phyloP scores from a whole-genome alignment of 2,329 filamentous ascomycete species.

The Colletotrichum costaricense region DNA sequence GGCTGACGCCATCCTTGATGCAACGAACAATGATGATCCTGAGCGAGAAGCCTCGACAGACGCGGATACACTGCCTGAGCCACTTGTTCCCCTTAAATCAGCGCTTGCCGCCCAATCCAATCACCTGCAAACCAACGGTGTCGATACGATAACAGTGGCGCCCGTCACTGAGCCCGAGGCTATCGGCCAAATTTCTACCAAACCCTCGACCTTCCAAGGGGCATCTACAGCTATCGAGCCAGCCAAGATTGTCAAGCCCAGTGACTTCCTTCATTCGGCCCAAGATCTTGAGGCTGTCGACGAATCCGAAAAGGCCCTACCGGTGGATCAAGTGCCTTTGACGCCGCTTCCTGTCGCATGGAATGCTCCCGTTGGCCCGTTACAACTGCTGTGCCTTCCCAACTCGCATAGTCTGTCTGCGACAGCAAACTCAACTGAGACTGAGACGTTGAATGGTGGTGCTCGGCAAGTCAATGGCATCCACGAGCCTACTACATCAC shows the following conservation, averaged over 20 bases:
- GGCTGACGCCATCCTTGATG: not conserved
- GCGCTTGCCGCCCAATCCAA: not conserved
- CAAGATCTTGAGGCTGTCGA: not conserved
- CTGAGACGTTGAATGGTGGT: not conserved
- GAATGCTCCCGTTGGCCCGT: conserved; percentile 50
- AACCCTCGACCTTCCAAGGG: not conserved
- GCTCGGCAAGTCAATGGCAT: not conserved
- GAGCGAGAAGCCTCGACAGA: conserved; percentile 16
- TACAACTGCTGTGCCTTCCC: conserved; percentile 63
- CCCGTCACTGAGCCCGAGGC: not conserved
- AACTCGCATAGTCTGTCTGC: conserved; percentile 53
- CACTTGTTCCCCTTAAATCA: not conserved
- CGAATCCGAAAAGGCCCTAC: not conserved
- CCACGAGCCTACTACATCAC: not conserved
- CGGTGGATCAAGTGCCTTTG: not conserved
- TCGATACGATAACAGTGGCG: not conserved
- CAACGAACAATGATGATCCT: conserved; percentile 11
- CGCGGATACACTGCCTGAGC: conserved; percentile 18
- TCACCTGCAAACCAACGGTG: not conserved
- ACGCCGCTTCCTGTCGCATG: not conserved
- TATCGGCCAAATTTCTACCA: not conserved
- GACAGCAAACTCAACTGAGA: not conserved
- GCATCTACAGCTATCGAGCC: not conserved
- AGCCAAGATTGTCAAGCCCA: conserved; percentile 26
- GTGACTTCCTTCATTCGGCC: not conserved